Evolutionary conservation across 768 basidiomycete genomes (phyloP), one percentile per base, ranked within the genome.

Genomic region (Inosperma sp.): DNA sequence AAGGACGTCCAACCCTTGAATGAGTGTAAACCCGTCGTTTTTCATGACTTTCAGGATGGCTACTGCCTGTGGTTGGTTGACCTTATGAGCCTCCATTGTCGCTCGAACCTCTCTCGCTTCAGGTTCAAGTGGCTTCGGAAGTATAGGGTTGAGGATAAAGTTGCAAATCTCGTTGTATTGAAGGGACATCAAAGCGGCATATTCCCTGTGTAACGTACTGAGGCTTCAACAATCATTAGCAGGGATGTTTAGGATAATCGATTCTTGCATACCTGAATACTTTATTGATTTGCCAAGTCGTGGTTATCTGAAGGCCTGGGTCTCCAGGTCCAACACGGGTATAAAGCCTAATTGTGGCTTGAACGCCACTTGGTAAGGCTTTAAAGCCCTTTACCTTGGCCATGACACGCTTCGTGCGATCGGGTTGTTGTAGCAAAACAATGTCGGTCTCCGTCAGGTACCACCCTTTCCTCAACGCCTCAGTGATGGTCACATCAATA

Each of bases 61-160:
- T 27, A 71, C 78, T 7, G 96, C 94, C 66, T 99, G 96, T 2
- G 96, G 96, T 63, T 94, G 86, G 62, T 99, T 99, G 44, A 97
- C 80, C 33, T 76, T 72, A 63, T 86, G 86, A 3, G 70, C 71
- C 7, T 72, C 62, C 86, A 93, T 93, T 7, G 84, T 76, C 48
- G 78, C 72, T 45, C 77, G 65, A 6, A 95, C 64, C 21, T 83
- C 80, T n/a, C 60, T 65, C 5, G 59, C 52, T 7, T 83, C 75
- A 27, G 82, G 53, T n/a, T 58, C 63, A 1, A 78, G 65, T 7
- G 71, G 66, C 35, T 63, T 66, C 22, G 80, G 72, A 7, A 89
- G 73, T n/a, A 72, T 71, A 4, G 93, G 88, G 29, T 74, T 72
- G 51, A 97, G 67, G 42, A 97, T 82, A 21, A 75, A 75, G n/a